Evolutionary conservation across 768 basidiomycete species (phyloP).

Genomic region (Termitomyces sp.): DNA sequence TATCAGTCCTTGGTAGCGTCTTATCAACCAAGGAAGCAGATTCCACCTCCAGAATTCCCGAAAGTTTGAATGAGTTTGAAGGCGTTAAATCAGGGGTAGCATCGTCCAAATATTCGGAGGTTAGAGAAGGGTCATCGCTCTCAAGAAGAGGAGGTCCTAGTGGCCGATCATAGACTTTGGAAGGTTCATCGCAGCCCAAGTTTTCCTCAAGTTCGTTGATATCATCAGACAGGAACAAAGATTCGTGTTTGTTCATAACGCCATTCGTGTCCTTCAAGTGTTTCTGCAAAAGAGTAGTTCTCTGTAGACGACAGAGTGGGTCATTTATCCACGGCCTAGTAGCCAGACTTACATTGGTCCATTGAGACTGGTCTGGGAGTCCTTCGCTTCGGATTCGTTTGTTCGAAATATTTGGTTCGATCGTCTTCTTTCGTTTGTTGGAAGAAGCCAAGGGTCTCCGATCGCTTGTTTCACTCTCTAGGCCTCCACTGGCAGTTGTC

Average conservation of each 20-base stretch:
- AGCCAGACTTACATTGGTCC: not conserved
- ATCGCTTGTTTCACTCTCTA: not conserved
- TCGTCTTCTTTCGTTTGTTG: not conserved
- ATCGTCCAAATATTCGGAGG: slow-evolving; percentile 18
- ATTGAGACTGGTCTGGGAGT: not conserved
- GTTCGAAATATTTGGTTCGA: not conserved
- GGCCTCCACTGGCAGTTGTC: not conserved
- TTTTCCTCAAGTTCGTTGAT: not conserved
- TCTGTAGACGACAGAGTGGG: not conserved
- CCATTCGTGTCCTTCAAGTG: not conserved
- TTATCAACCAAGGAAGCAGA: not conserved
- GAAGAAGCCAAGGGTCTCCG: not conserved
- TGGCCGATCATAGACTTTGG: not conserved
- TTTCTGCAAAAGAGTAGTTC: not conserved
- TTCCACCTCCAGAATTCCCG: not conserved
- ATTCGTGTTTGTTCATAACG: not conserved
- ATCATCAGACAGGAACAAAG: slow-evolving; percentile 8
- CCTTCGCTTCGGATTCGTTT: not conserved
- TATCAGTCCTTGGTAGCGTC: not conserved
- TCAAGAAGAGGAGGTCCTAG: not conserved
- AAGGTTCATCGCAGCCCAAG: not conserved
- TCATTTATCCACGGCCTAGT: not conserved
- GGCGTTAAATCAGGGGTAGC: slow-evolving; percentile 1
- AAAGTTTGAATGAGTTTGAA: not conserved
- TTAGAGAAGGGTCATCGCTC: slow-evolving; percentile 27